Evolutionary conservation across 2,329 filamentous ascomycete genomes (phyloP).

Genomic region (Diaporthe sp.): DNA sequence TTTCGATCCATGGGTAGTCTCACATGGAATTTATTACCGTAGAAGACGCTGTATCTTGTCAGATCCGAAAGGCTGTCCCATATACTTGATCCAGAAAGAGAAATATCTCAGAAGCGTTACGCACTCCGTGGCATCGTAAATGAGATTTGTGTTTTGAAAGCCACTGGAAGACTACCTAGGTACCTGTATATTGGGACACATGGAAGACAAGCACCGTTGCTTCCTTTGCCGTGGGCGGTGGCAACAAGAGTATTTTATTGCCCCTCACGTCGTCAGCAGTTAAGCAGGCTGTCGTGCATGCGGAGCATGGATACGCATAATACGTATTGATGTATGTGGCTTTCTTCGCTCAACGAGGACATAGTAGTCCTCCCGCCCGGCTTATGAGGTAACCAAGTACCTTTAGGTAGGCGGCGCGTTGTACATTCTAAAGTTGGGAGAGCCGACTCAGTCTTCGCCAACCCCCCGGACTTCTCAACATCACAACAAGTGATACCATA

Average conservation of each 20-base stretch:
- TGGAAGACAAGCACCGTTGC: too few relatives aligned
- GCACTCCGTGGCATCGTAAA: background rate
- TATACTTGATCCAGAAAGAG: background rate
- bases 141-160: background rate
- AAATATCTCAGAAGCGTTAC: background rate
- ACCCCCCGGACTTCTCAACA: too few relatives aligned
- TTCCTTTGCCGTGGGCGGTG: background rate
- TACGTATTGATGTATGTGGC: slow-evolving; percentile 55
- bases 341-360: slow-evolving; percentile 86
- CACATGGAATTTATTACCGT: background rate
- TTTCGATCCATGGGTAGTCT: background rate
- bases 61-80: background rate
- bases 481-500: too few relatives aligned
- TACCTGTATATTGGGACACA: too few relatives aligned
- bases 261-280: background rate
- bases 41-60: background rate
- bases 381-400: slow-evolving; percentile 71
- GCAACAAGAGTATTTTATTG: background rate
- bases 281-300: slow-evolving; percentile 66
- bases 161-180: background rate
- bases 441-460: slow-evolving; percentile 72
- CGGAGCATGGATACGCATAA: slow-evolving; percentile 86
- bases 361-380: too few relatives aligned
- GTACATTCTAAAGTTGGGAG: slow-evolving; percentile 82
- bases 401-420: slow-evolving; percentile 60